Percentiles rank a stretch among this genome's conserved stretches.
Conservation (phyloP, 1,139 yeast genomes). For the Insectozyma bohioensis region DNA sequence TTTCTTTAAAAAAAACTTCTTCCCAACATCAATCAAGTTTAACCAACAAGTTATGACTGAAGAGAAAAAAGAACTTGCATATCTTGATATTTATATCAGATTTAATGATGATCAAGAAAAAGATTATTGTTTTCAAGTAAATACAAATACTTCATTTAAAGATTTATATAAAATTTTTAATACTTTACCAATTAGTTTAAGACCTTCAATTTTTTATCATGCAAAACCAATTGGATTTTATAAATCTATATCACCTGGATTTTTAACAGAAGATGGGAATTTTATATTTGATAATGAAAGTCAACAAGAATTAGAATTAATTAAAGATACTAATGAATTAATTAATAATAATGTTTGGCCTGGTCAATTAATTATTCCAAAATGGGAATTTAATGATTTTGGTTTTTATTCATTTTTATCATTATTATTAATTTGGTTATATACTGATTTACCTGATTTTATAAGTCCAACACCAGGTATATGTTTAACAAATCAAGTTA, state of each 20-base stretch:
- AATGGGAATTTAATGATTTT: slow-evolving; percentile 62
- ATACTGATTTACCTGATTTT: slow-evolving; percentile 87
- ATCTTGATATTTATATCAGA: slow-evolving; percentile 72
- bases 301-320: slow-evolving; percentile 39
- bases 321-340: slow-evolving; percentile 42
- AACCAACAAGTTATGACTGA: no score
- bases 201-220: slow-evolving; percentile 77
- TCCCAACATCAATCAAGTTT: no score
- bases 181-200: slow-evolving; percentile 67
- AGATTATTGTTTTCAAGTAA: slow-evolving; percentile 85
- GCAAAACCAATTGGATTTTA: slow-evolving; percentile 63
- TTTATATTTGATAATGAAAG: slow-evolving; percentile 67
- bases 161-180: slow-evolving; percentile 63
- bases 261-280: slow-evolving; percentile 79
- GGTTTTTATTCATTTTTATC: slow-evolving; percentile 47
- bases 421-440: slow-evolving; percentile 69
- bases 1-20: no score
- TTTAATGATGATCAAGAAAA: slow-evolving; percentile 82
- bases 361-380: slow-evolving; percentile 84
- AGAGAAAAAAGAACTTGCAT: slow-evolving; percentile 23
- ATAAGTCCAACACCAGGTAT: slow-evolving; percentile 91
- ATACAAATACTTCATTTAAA: slow-evolving; percentile 54
- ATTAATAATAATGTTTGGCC: slow-evolving; percentile 74
- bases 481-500: slow-evolving; percentile 68
- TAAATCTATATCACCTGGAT: slow-evolving; percentile 79